Base-by-base conservation (phyloP, 148 eudicot genomes). In the Persicaria tinctoria region DNA sequence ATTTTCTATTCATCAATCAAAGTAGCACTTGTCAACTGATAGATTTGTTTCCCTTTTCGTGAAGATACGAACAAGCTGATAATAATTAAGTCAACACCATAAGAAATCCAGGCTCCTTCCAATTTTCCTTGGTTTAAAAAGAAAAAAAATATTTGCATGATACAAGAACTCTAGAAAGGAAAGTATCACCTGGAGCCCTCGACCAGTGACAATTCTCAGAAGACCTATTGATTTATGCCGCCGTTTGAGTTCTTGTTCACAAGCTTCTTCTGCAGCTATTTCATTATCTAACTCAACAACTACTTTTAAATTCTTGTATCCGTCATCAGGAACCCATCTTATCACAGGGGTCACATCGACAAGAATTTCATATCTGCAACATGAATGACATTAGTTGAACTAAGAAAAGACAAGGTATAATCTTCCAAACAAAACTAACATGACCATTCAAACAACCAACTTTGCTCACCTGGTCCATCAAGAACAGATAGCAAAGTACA, bases 251-350 rank as follows among this genome's bases (percentile, higher is more conserved):
- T 95, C 99, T 78, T 84, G 82, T 78, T 92, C 93, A 73, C 90
- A 78, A 59, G 94, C 92, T 75, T 79, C 79, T 70, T 84, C 86
- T 71, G 97, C 99, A 83, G 87, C 81, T 82, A 95, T 92, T 18
- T 95, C 98, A 71, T 83, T 92, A 75, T 90, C 99, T 74, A 95
- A 81, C 86, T 95, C 97, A 82, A 95, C 96, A 74, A 84, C 88
- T 68, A 90, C 81, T 75, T 92, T 92, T 75, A 95, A 80, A 78
- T 89, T 88, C 89, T 88, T 90, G 86, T 95, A 95, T 63, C 90
- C 96, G 77, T 90, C 78, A 81, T 95, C 94, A 51, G 97, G 87
- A 82, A 51, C 79, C 99, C 99, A 95, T 79, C 73, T 92, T 78
- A 92, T 81, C 83, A 90, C 92, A 49, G 99, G 97, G 75, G 87